Evolutionary conservation across 1,284 basidiomycete species (phyloP), one percentile per base, ranked within the genome.

Genomic region (Apiotrichum porosum): DNA sequence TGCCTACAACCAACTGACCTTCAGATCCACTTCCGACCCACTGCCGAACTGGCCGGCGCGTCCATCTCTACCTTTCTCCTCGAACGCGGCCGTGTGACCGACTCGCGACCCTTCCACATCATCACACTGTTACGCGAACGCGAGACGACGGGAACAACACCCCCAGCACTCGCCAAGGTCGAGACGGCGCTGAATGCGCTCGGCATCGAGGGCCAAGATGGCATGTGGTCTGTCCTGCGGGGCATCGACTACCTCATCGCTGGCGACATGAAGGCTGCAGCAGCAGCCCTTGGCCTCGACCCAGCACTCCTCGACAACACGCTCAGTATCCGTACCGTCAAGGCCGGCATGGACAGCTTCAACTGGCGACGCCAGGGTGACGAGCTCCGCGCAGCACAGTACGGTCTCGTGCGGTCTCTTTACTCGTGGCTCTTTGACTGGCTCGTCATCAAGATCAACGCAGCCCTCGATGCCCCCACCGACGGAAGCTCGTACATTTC

Each of bases 31-130:
- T 55, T 55, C 17, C 46, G 42, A 26, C 14, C 19, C 3, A 35
- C 35, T 13, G 47, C 41, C 28, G 41, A 40, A 13, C 37, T 48
- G 9, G 37, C 45, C 4, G 53, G 53, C 19, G 49, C 53, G 9
- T 55, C 49, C 23, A 45, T 55, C n/a, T 51, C 53, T 6, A 51
- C 53, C 23, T 55, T 51, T 34, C 42, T 55, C 3, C 53, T 55
- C 28, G 53, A 55, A 23, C 53, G 49, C 1, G 53, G 43, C 5
- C 53, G 53, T 34, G 53, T 55, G n/a, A 55, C 50, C 17, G 49
- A 48, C 22, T 23, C 34, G 28, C 39, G 44, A 22, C 41, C 53
- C 3, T 55, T 55, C 44, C 53, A 55, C 49, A 55, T 55, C 22
- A 47, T 54, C 34, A 50, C 41, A 3, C 28, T 48, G 18, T 34